Evolutionary conservation across 768 basidiomycete species (phyloP).

Genomic region (Rhodotorula paludigena): DNA sequence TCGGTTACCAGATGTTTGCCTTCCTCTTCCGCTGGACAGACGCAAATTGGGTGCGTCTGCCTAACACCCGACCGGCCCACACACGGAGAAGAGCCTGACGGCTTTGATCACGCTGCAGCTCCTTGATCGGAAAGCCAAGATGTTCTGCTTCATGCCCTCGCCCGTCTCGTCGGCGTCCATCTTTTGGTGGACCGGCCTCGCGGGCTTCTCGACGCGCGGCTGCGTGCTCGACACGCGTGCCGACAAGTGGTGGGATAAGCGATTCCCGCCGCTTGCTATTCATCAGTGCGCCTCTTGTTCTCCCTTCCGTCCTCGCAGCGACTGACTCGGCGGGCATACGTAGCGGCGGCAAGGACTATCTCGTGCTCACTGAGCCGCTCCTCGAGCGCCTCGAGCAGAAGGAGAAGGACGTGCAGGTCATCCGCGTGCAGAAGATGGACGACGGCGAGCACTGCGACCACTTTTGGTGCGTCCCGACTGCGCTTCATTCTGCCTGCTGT

Average conservation of each 20-base stretch:
- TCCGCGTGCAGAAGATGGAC: constrained; percentile 51
- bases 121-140: constrained; percentile 52
- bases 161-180: constrained; percentile 51
- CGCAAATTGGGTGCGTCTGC: constrained; percentile 50
- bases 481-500: background rate
- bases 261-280: constrained; percentile 52
- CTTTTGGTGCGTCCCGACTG: constrained; percentile 38
- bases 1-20: constrained; percentile 54
- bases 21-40: constrained; percentile 55
- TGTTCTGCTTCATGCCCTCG: constrained; percentile 55
- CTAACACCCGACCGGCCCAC: background rate
- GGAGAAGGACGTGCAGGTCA: constrained; percentile 51
- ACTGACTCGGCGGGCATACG: too few species aligned
- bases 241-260: constrained; percentile 52
- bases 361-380: constrained; percentile 52
- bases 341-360: constrained; percentile 51
- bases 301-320: background rate
- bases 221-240: constrained; percentile 49
- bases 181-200: constrained; percentile 53
- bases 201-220: constrained; percentile 47
- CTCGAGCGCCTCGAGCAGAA: constrained; percentile 51
- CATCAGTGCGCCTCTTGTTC: constrained; percentile 38
- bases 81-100: background rate
- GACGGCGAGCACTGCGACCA: constrained; percentile 49
- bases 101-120: constrained; percentile 42